Percentiles rank a stretch among this genome's conserved stretches.
Evolutionary conservation across 2,329 filamentous ascomycete species (phyloP).

Genomic region (Xylariaceae sp.): DNA sequence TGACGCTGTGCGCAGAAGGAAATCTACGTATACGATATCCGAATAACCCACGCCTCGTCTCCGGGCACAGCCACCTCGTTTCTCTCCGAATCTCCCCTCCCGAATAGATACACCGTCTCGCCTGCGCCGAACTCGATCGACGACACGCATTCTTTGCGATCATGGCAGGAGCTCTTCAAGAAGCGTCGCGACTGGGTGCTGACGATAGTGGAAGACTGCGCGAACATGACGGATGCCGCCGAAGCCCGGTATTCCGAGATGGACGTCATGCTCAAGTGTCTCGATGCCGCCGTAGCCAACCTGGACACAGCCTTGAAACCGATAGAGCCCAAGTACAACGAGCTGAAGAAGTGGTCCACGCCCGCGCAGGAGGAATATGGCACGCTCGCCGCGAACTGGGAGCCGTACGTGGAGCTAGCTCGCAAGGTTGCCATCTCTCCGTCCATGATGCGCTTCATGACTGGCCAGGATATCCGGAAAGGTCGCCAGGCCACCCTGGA

Average conservation of each 20-base stretch:
- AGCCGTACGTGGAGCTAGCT: conserved; percentile 59
- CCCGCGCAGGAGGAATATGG: conserved; percentile 62
- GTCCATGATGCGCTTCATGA: conserved; percentile 61
- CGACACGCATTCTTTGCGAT: conserved; percentile 69
- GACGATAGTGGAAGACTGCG: conserved; percentile 61
- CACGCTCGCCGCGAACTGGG: conserved; percentile 56
- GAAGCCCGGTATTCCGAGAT: conserved; percentile 64
- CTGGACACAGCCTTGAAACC: conserved; percentile 66
- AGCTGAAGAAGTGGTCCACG: conserved; percentile 62
- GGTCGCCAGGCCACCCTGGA: conserved; percentile 53
- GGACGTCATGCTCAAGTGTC: conserved; percentile 67
- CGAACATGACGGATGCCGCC: conserved; percentile 52
- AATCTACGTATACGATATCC: conserved; percentile 86
- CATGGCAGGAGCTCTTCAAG: conserved; percentile 86
- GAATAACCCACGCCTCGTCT: conserved; percentile 55
- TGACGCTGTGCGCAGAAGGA: conserved; percentile 53
- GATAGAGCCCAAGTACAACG: conserved; percentile 64
- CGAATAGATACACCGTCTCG: conserved; percentile 49
- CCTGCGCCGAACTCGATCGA: conserved; percentile 75
- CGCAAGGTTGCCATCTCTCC: conserved; percentile 56
- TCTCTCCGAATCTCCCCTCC: conserved; percentile 42
- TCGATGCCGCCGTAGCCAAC: conserved; percentile 81
- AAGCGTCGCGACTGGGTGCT: conserved; percentile 74
- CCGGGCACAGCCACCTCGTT: conserved; percentile 35
- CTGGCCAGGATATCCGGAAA: conserved; percentile 36